phyloP scores from a whole-genome alignment of 2,329 filamentous ascomycete genomes.

The Arthroderma sp. region DNA sequence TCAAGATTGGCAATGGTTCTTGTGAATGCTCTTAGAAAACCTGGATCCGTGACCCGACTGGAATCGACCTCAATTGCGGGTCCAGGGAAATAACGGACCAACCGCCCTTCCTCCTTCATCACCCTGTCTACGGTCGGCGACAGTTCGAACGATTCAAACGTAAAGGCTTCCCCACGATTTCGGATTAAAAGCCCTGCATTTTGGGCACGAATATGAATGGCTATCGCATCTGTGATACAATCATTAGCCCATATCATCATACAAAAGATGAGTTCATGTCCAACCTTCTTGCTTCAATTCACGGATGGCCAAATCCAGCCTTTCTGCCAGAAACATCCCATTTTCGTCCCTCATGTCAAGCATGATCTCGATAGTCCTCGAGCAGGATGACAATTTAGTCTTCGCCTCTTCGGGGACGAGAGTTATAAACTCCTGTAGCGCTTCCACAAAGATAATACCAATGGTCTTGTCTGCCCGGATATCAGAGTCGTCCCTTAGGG shows the following conservation, averaged over 20 bases:
- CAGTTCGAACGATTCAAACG: slow-evolving; percentile 35
- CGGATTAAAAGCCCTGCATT: slow-evolving; percentile 33
- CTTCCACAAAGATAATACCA: background rate
- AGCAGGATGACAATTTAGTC: background rate
- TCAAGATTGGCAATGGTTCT: background rate
- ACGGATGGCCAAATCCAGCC: background rate
- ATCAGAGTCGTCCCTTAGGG: slow-evolving; percentile 24
- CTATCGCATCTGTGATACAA: slow-evolving; percentile 17
- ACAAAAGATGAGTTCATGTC: no score
- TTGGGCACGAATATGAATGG: slow-evolving; percentile 30
- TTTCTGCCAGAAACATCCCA: background rate
- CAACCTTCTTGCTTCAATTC: no score
- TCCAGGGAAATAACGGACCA: slow-evolving; percentile 33
- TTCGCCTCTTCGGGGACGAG: background rate
- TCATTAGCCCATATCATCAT: no score
- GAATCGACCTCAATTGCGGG: slow-evolving; percentile 1
- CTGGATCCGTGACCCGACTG: background rate
- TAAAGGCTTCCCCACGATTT: slow-evolving; percentile 10
- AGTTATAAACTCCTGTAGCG: background rate
- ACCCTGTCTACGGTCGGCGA: slow-evolving; percentile 26
- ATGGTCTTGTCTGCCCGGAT: background rate
- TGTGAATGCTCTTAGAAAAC: background rate
- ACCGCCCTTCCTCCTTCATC: slow-evolving; percentile 23
- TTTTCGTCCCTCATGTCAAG: background rate
- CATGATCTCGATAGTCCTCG: background rate